Evolutionary conservation across 1,139 yeast species (phyloP), one percentile per base, ranked within the genome.

Genomic region (Scheffersomyces illinoinensis): DNA sequence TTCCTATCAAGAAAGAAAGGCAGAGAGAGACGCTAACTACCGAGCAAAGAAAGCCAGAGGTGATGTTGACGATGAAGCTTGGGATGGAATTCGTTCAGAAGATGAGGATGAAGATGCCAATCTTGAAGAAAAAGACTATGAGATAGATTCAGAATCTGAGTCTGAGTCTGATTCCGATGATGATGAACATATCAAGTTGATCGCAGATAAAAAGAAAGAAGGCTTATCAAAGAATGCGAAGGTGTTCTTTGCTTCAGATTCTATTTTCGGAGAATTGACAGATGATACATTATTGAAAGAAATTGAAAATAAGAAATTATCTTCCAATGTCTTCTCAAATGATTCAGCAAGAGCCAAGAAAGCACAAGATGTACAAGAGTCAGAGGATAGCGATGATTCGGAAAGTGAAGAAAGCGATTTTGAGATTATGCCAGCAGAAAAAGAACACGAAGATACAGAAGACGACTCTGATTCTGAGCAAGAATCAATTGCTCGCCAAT

Each of bases 1-100:
- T 58, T 81, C 84, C 50, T 93, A 85, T 72, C 91, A 91, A 72
- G 87, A 87, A 62, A 82, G 89, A 67, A 86, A 84, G 71, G 85
- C 93, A 17, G 97, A 91, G 71, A 82, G 87, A 61, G 93, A 92
- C 71, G 91, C 97, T 26, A 90, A 88, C 60, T 86, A 84, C 69
- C 84, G 87, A 63, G 97, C 98, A 26, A 90, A 90, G 73, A 83
- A 84, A 68, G 89, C 91, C 49, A 85, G 98, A 71, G 96, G 93
- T 49, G 93, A 87, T 64, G 90, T 82, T 57, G 88, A 87, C 63
- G 93, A 88, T 62, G 95, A 87, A 62, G 90, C 86, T 56, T 95
- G 98, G 98, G 90, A 88, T 54, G 98, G 98, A 54, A 89, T 93
- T 62, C 74, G 81, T 24, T 85, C 83, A 8, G 81, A 74, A 19